Evolutionary conservation across 805 yeast species (phyloP), one percentile per base, ranked within the genome.

Genomic region (Candida endomychidarum): DNA sequence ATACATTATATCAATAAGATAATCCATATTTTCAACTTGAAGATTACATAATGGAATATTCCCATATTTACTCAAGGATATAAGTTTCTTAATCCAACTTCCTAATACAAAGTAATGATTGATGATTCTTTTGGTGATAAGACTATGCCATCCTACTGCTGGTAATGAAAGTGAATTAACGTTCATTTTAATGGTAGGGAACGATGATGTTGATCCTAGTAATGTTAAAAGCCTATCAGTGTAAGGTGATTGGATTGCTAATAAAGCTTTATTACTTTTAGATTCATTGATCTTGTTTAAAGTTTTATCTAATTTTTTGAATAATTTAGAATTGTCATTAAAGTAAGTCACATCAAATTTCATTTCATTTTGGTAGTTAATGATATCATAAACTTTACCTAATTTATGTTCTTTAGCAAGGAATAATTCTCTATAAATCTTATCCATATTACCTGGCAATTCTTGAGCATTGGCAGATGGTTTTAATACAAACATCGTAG

Each of bases 31-130:
- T 42, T 85, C 91, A n/a, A 80, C 70, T 47, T 80, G 81, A 48
- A 91, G 63, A 53, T 93, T 91, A 56, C 98, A 87, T 24, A 93
- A 56, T 2, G 99, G 99, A 36, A 93, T 76, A 40, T 83, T 81
- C 28, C 91, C 78, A 55, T 83, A 87, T 42, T 75, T 72, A 0
- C 97, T 73, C 38, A 87, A 58, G 0, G 78, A 67, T 14, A 81
- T 71, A 62, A 87, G 68, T 51, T 83, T 82, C 26, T 72, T 68
- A 20, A 89, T 55, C 86, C 96, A 83, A 1, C 80, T 67, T 0
- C 93, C 84, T 32, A 89, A 63, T 0, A 86, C 79, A 32, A 91
- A 70, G 57, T 80, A 80, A 48, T 85, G 89, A 50, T 81, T 82
- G 29, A 82, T 70, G 3, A 87, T 65, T 47, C 87, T 67, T 46